Base-by-base conservation (phyloP, 192 early-diverging fungal species). In the Podila horticola region DNA sequence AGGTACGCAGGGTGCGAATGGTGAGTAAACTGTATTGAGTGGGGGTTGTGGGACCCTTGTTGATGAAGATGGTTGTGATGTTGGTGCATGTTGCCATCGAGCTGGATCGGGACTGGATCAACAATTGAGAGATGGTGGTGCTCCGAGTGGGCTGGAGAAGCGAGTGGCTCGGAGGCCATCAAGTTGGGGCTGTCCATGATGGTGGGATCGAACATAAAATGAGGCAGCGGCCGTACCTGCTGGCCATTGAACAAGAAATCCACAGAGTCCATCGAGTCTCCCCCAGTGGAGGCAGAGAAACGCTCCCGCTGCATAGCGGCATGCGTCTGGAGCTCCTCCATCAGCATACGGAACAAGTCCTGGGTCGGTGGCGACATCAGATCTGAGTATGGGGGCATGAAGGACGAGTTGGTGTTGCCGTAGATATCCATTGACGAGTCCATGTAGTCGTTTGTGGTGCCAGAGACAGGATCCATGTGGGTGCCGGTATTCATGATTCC, bases 391-490 rank as follows among this genome's bases (percentile, higher is more conserved):
- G 52, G 52, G 6, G 52, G 52, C 52, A 55, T 55, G 20, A 67
- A 71, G 13, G 67, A 30, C 13, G 70, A 50, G 4, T 67, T 41
- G 30, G 30, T 58, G 36, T 71, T 17, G 20, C 62, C 67, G 34
- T 81, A 81, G 62, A 81, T 60, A 20, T 73, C 77, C 77, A 81
- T 66, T 17, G 70, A 12, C 24, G 66, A 45, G 38, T 79, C 75
- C 75, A 79, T 71, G 26, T 70, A 76, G 45, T 57, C 55, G 51
- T 41, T 28, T 8, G 52, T 45, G 58, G 38, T 30, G 11, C 12
- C 38, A 61, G 62, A 67, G 28, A 64, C 41, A 30, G 50, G 58
- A 11, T 70, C 48, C 36, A 28, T 64, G 29, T 68, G 58, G 2
- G 62, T 10, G 31, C n/a, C 19, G n/a, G 67, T 59, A 28, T 68